Evolutionary conservation across 805 yeast species (phyloP), one percentile per base, ranked within the genome.

Genomic region (Candida oleophila): DNA sequence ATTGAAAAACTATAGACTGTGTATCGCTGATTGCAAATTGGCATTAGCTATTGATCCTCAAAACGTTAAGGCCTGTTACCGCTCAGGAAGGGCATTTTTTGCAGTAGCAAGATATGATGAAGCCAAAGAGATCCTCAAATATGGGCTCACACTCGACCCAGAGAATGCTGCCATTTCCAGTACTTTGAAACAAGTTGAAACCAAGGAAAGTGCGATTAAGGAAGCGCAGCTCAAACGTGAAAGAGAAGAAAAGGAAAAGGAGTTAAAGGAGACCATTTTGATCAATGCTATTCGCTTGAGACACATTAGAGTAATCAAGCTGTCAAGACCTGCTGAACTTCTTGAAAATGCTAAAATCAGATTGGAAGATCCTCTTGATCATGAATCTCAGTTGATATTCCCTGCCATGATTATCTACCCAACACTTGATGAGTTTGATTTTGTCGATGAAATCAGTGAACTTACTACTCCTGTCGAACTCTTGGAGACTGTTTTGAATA

Each of bases 321-420:
- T 87, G 0, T 62, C 74, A 0, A 65, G 71, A 8, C 85, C 89
- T 1, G 75, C 83, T 0, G 87, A 80, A 34, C 55, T 81, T 38
- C 65, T 87, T 14, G 79, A 52, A 62, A 60, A 78, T 42, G 74
- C 83, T 0, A 72, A 73, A 42, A 57, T 85, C 8, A 73, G 73
- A 49, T 67, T 88, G 36, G 92, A 86, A 61, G 83, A 85, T 51
- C 73, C 78, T 14, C 57, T 70, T 37, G 94, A 88, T 66, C 76
- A 73, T 51, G 89, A 86, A 55, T 83, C 96, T 0, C 91, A 87
- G 57, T 68, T 92, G 41, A 75, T 86, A n/a, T 76, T 89, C 54
- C 96, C 97, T 0, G 86, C 91, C 0, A 73, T 85, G 71, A 71
- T 89, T 3, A 64, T 91, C 47, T 92, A 89, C 55, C 97, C 98